Conservation (phyloP, 108 stramenopile genomes). For the Poteriospumella lacustris region DNA sequence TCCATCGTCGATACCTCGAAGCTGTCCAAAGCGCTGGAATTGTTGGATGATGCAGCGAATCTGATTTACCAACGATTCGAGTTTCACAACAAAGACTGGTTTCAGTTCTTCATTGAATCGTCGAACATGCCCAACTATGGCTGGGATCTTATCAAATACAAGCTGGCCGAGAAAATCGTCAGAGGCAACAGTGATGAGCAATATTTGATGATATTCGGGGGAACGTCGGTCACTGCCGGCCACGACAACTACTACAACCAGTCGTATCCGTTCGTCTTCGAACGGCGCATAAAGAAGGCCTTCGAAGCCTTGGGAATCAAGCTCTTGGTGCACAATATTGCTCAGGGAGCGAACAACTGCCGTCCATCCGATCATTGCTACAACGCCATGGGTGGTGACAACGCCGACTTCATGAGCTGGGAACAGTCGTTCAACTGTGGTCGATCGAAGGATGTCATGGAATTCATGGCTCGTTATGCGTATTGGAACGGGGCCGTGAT, state of each 20-base stretch:
- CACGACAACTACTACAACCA: slow-evolving; percentile 34
- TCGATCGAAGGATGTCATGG: neutral
- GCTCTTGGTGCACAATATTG: slow-evolving; percentile 27
- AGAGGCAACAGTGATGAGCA: slow-evolving; percentile 6
- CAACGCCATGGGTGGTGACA: neutral
- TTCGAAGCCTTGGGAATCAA: slow-evolving; percentile 5
- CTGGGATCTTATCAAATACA: slow-evolving; percentile 20
- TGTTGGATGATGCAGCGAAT: neutral
- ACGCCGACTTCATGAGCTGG: slow-evolving; percentile 6
- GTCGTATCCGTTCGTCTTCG: slow-evolving; percentile 30
- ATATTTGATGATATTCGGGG: slow-evolving; percentile 29
- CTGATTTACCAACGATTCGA: slow-evolving; percentile 14
- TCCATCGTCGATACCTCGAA: too few relatives aligned
- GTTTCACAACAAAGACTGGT: neutral
- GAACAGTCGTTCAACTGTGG: slow-evolving; percentile 23
- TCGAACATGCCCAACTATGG: slow-evolving; percentile 4
- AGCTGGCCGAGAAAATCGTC: neutral
- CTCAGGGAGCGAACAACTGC: slow-evolving; percentile 12
- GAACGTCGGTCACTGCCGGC: slow-evolving; percentile 32
- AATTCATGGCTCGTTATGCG: neutral
- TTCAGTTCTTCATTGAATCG: slow-evolving; percentile 18
- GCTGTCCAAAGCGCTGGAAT: too few relatives aligned
- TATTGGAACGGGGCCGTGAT: neutral
- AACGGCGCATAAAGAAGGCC: neutral
- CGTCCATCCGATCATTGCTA: neutral